These are phyloP conservation scores for Kwoniella sp. DNA, from an alignment of 768 basidiomycete species.

Conservation along the genomic window DNA sequence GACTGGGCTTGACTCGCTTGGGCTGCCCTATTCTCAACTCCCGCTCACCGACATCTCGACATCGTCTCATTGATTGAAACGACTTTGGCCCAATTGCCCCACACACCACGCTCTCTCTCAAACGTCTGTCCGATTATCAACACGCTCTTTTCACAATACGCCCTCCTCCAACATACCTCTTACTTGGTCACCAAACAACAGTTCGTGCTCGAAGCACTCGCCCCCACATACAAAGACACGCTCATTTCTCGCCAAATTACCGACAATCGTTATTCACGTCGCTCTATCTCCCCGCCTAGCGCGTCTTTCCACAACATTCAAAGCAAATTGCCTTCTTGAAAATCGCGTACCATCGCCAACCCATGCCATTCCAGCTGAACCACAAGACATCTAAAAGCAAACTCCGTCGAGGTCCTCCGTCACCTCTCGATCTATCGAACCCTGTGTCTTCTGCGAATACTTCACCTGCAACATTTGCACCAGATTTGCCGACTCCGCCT, in stretches of 20 bases:
- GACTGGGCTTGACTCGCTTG: slow-evolving; percentile 24
- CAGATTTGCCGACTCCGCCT: slow-evolving; percentile 1
- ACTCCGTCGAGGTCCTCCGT: slow-evolving; percentile 5
- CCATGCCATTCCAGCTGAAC: slow-evolving; percentile 13
- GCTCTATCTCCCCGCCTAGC: slow-evolving; percentile 8
- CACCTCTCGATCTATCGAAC: neutral
- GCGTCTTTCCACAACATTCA: neutral
- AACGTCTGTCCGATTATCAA: neutral
- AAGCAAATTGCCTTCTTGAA: neutral
- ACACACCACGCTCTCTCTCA: neutral
- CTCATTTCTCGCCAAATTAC: neutral
- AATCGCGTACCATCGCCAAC: neutral
- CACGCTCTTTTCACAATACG: neutral
- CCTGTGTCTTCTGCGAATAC: slow-evolving; percentile 1
- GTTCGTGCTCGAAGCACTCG: slow-evolving; percentile 19
- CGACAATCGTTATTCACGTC: slow-evolving; percentile 7
- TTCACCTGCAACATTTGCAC: neutral
- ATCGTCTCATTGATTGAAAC: slow-evolving; percentile 19
- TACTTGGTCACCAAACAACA: neutral
- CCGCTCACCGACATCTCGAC: neutral
- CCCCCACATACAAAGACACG: neutral
- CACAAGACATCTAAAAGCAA: slow-evolving; percentile 24
- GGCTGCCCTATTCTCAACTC: slow-evolving; percentile 1
- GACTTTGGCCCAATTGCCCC: neutral
- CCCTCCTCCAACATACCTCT: neutral